Evolutionary conservation across 192 early-diverging fungal species (phyloP).

Genomic region (Backusella liffmaniae): DNA sequence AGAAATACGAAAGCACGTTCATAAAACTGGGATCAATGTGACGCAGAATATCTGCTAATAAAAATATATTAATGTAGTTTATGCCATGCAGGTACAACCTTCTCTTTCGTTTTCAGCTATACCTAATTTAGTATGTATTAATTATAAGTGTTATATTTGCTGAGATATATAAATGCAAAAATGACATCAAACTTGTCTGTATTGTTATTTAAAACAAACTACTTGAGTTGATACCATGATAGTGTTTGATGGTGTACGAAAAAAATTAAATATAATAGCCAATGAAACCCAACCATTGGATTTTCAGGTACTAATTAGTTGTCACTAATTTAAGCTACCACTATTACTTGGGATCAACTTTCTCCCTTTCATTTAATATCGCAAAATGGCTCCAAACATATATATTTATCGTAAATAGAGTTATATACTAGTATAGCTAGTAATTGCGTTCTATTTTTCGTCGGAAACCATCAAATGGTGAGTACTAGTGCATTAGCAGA

Average conservation of each 20-base stretch:
- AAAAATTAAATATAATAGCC: too few species aligned
- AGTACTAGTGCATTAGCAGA: too few species aligned
- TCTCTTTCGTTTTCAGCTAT: not conserved
- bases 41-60: not conserved
- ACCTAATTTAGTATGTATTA: not conserved
- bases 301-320: too few species aligned
- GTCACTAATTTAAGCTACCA: too few species aligned
- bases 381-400: too few species aligned
- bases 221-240: not conserved
- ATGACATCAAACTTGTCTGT: not conserved
- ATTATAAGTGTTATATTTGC: not conserved
- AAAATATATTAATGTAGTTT: not conserved
- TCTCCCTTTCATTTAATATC: too few species aligned
- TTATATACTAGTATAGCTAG: too few species aligned
- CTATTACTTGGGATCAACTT: too few species aligned
- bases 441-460: too few species aligned
- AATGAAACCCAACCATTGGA: too few species aligned
- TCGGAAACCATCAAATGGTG: too few species aligned
- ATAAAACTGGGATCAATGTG: slow-evolving; percentile 1
- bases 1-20: not conserved
- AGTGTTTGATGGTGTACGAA: not conserved
- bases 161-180: not conserved
- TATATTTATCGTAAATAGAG: too few species aligned
- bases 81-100: not conserved
- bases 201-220: not conserved